phyloP scores from a whole-genome alignment of 2,329 filamentous ascomycete species.

The Fusarium piperis region DNA sequence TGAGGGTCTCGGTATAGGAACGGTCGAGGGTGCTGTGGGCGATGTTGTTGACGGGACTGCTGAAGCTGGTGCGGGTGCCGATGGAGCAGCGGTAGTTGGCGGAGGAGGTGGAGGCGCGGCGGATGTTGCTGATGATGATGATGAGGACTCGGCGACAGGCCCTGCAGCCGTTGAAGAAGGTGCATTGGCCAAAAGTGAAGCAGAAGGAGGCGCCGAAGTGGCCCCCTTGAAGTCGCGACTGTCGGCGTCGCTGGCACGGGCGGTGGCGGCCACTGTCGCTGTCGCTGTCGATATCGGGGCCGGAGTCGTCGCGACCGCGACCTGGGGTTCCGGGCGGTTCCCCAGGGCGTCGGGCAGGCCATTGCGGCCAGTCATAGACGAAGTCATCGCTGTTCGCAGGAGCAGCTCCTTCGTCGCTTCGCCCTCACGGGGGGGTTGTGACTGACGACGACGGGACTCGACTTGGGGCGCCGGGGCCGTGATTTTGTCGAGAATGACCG shows the following conservation, averaged over 20 bases:
- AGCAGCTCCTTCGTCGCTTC: conserved; percentile 66
- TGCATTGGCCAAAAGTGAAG: conserved; percentile 10
- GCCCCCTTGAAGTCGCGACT: conserved; percentile 23
- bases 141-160: conserved; percentile 12
- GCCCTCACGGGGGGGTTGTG: conserved; percentile 38
- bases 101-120: conserved; percentile 12
- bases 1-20: conserved; percentile 8
- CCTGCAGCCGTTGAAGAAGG: neutral
- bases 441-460: conserved; percentile 31
- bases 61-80: conserved; percentile 9
- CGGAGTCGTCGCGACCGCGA: conserved; percentile 33
- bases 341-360: conserved; percentile 37
- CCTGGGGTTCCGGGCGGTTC: conserved; percentile 35
- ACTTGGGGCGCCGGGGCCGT: conserved; percentile 30
- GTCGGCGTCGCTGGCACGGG: conserved; percentile 23
- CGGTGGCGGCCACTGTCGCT: conserved; percentile 19
- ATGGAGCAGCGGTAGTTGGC: neutral
- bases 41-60: conserved; percentile 5
- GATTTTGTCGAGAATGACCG: conserved; percentile 27
- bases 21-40: conserved; percentile 5
- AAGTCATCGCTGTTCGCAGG: conserved; percentile 67
- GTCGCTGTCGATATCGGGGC: conserved; percentile 19
- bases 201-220: conserved; percentile 15
- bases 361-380: conserved; percentile 59
- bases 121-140: conserved; percentile 22